These are phyloP conservation scores for Sugiyamaella boreocaroliniensis DNA, from an alignment of 805 yeast genomes.

Conservation along the genomic window DNA sequence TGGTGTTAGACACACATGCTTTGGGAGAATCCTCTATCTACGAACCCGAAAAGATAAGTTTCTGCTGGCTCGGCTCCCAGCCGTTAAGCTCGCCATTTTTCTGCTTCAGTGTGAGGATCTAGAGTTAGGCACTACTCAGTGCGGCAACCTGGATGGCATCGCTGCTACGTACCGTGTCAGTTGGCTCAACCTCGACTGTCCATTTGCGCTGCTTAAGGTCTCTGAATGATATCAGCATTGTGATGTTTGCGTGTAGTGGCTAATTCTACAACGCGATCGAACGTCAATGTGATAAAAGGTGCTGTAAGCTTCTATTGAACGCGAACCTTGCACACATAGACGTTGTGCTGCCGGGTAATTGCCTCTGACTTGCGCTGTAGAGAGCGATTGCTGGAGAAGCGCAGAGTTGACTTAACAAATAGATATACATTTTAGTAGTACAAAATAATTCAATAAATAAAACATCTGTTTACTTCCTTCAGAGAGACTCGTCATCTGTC, in stretches of 20 bases:
- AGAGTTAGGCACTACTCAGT: neutral
- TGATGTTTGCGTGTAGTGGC: neutral
- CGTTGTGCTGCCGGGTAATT: neutral
- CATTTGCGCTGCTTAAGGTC: slow-evolving; percentile 90
- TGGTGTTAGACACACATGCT: slow-evolving; percentile 7
- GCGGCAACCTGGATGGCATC: neutral
- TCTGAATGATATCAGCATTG: slow-evolving; percentile 75
- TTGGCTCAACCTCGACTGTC: slow-evolving; percentile 65
- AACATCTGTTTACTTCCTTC: neutral
- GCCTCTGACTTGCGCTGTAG: neutral
- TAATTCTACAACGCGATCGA: neutral
- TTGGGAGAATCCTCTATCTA: neutral
- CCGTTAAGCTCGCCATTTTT: slow-evolving; percentile 61
- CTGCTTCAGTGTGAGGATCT: slow-evolving; percentile 19
- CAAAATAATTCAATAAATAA: too few relatives aligned
- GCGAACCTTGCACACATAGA: neutral
- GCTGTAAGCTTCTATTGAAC: neutral
- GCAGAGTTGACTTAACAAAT: too few relatives aligned
- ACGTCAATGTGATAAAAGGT: neutral
- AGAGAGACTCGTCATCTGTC: neutral
- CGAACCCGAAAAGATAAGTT: slow-evolving; percentile 80
- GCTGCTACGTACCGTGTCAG: slow-evolving; percentile 52
- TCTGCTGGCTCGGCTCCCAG: slow-evolving; percentile 67
- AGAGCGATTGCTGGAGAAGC: neutral
- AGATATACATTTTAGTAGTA: too few relatives aligned